Percentiles rank a stretch among this genome's conserved stretches.
These are phyloP conservation scores for Talinum fruticosum DNA, from an alignment of 148 eudicot genomes.

Conservation along the genomic window DNA sequence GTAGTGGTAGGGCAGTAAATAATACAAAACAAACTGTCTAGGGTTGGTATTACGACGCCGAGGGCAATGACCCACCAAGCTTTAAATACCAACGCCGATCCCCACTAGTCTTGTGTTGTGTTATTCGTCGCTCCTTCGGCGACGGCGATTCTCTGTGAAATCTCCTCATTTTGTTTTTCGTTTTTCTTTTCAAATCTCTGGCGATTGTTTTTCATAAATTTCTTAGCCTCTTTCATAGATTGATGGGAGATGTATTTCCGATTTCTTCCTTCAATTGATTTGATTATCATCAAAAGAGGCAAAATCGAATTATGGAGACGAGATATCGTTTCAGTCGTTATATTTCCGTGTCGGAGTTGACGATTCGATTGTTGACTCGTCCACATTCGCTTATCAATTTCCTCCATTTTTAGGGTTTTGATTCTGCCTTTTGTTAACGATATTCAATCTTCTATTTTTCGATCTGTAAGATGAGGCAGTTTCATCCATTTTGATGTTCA, in stretches of 20 bases:
- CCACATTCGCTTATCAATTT: conserved; percentile 33
- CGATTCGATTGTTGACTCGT: conserved; percentile 93
- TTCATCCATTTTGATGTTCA: too few relatives aligned
- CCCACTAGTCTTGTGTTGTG: not conserved
- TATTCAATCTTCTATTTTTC: too few relatives aligned
- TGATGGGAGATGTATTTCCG: not conserved
- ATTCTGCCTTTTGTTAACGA: too few relatives aligned
- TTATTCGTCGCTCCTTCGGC: not conserved
- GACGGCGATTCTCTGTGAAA: not conserved
- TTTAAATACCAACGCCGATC: not conserved
- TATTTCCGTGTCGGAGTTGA: conserved; percentile 38
- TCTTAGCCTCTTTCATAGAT: conserved; percentile 32
- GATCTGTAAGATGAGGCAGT: too few relatives aligned
- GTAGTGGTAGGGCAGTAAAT: conserved; percentile 5
- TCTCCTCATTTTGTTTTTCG: not conserved
- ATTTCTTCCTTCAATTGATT: too few relatives aligned
- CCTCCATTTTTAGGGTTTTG: too few relatives aligned
- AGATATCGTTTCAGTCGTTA: conserved; percentile 96
- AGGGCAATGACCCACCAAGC: not conserved
- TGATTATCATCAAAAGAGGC: conserved; percentile 21
- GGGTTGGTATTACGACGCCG: conserved; percentile 3
- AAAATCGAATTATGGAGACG: conserved; percentile 38
- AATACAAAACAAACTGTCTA: not conserved
- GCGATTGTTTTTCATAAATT: not conserved
- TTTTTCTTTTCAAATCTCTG: not conserved